Evolutionary conservation across 164 flowering plant species (phyloP), one percentile per base, ranked within the genome.

Genomic region (Tetracentron sinense): DNA sequence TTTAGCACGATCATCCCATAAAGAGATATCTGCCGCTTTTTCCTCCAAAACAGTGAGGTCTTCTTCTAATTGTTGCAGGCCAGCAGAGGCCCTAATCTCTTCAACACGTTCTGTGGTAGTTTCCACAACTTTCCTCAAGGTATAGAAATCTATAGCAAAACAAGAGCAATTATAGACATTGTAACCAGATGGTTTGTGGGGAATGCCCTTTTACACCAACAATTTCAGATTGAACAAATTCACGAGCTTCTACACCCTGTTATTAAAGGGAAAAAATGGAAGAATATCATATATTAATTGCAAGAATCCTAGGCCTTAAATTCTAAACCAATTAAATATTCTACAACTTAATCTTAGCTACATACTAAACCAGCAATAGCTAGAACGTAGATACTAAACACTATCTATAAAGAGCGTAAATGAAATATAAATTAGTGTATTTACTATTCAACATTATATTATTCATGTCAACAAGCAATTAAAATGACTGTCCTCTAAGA

Each of bases 1-100:
- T 69, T 77, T 79, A 62, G 79, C 74, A 64, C 79, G 93, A 52
- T 91, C 93, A 75, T 91, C 99, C 99, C 99, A 94, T 27, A 94
- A 79, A 60, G 89, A 80, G 75, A 74, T 80, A 71, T 84, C 89
- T 33, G 90, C 81, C n/a, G 97, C 82, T 68, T 81, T 80, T 29
- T 56, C 71, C 78, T 94, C 97, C 74, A 91, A 73, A 52, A 58
- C 72, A 21, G 72, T 73, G 42, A 84, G 75, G 23, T 85, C 95
- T 47, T 78, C 80, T 72, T 89, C 88, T 50, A 94, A 67, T 55
- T 73, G 80, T 54, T 83, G 72, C 61, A 91, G 65, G 69, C 96
- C 90, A 69, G 89, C 79, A 72, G 96, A 77, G 4, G 68, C 77
- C 65, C 83, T 79, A 21, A 89, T 81, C 71, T 89, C 99, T 71